These are phyloP conservation scores for Gossypium rotundifolium DNA, from an alignment of 345 rosid species.

Conservation along the genomic window DNA sequence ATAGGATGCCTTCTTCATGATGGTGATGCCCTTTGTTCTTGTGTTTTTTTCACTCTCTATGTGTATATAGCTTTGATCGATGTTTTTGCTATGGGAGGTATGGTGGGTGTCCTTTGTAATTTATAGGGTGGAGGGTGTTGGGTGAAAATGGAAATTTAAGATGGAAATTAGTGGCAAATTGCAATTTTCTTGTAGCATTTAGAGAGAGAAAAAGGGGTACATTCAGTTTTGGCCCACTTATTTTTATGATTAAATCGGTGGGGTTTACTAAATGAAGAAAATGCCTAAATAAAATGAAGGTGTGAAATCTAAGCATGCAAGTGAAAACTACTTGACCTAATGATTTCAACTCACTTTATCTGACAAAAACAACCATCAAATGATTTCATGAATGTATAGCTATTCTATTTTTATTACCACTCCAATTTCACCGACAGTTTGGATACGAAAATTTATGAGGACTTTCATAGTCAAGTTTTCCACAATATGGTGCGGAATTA, in stretches of 20 bases:
- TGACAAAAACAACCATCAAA: neutral
- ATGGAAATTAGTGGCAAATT: neutral
- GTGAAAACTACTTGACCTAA: conserved; percentile 12
- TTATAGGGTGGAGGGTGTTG: conserved; percentile 41
- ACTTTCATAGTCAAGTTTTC: neutral
- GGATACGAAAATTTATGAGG: neutral
- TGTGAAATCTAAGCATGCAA: conserved; percentile 8
- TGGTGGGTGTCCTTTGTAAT: conserved; percentile 23
- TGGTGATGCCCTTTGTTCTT: too few species aligned
- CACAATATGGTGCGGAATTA: neutral
- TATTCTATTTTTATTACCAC: too few species aligned
- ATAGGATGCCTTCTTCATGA: conserved; percentile 32
- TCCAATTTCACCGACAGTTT: too few species aligned
- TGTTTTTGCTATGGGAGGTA: neutral
- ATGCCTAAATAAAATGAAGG: too few species aligned
- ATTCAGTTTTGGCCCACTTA: conserved; percentile 1
- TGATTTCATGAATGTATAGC: neutral
- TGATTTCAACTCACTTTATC: conserved; percentile 1
- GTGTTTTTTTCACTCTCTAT: neutral
- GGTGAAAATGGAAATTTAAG: conserved; percentile 6
- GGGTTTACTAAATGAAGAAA: neutral
- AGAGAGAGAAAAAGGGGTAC: neutral
- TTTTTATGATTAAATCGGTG: neutral
- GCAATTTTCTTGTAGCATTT: conserved; percentile 8
- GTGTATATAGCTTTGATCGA: neutral